A percentile compares a stretch with the other conserved stretches of the same genome.
Conservation (phyloP, 139 green algal genomes). For the Coelastrella sp. region DNA sequence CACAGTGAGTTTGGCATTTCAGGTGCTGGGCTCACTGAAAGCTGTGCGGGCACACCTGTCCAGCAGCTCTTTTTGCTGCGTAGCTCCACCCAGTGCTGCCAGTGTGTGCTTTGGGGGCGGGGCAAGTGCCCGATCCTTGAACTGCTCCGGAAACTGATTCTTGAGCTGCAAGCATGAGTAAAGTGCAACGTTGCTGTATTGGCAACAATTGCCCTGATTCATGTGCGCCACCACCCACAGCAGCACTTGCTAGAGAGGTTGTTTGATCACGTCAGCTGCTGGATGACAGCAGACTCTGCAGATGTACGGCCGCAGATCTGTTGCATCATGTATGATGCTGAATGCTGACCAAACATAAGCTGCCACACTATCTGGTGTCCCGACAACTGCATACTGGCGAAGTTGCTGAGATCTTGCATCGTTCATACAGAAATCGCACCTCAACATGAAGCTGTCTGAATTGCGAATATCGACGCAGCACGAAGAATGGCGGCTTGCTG, state of each 20-base stretch:
- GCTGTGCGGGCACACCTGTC: slow-evolving; percentile 56
- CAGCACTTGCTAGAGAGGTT: too few relatives aligned
- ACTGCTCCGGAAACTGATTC: slow-evolving; percentile 54
- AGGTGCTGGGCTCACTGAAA: too few relatives aligned
- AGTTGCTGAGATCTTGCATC: too few relatives aligned
- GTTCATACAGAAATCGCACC: too few relatives aligned
- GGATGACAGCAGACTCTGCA: too few relatives aligned
- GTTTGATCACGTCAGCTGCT: not conserved
- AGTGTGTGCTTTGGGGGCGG: slow-evolving; percentile 68
- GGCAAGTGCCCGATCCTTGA: slow-evolving; percentile 40
- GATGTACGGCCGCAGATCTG: too few relatives aligned
- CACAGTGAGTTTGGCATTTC: too few relatives aligned
- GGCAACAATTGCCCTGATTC: not conserved
- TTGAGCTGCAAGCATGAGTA: slow-evolving; percentile 56
- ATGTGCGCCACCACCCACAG: too few relatives aligned
- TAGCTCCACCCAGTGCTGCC: slow-evolving; percentile 34
- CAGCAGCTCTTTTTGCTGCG: slow-evolving; percentile 63
- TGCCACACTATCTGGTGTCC: too few relatives aligned
- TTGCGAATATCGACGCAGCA: slow-evolving; percentile 68
- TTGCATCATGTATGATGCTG: not conserved
- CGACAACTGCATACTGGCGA: not conserved
- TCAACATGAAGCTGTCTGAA: slow-evolving; percentile 66
- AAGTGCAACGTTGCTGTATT: not conserved
- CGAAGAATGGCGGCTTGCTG: slow-evolving; percentile 60
- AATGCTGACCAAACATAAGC: too few relatives aligned